Evolutionary conservation across 2,329 filamentous ascomycete genomes (phyloP), one percentile per base, ranked within the genome.

Genomic region (Aspergillus pseudoterreus): DNA sequence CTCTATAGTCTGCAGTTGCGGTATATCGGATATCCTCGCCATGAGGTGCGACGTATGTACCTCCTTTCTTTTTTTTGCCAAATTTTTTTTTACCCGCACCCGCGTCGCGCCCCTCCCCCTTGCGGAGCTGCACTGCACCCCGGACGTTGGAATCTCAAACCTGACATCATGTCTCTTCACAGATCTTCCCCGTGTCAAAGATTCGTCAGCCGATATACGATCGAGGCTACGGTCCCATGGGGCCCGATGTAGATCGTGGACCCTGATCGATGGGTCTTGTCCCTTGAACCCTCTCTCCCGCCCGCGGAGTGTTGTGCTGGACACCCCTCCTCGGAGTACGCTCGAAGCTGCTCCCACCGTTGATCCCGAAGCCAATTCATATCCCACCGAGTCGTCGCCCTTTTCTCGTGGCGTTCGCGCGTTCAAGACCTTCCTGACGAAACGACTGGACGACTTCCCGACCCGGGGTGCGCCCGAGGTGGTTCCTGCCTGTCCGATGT

Each of bases 371-470:
- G 51, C 53, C 22, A 39, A 56, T 12, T 45, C 57, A 5, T 56
- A 57, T 36, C 21, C 55, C 15, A 39, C 49, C 6, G 57, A 63
- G 6, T 52, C 62, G 11, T 65, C 64, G 19, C 55, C 56, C 32
- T 60, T 69, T 33, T 62, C 55, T 19, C 59, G 63, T 41, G 57
- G 64, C 6, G 63, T 66, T 6, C 65, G 57, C 47, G 65, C 66
- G 15, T 62, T 70, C 21, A 65, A 62, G 51, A 58, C 65, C 24
- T 62, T 66, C 33, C 60, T 70, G 45, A 58, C 60, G 10, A 61
- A 63, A 41, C 62, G 65, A 45, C 50, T 62, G 24, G 66, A 68
- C 41, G 62, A 64, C 17, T 61, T 57, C 24, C 55, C 60, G 19
- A 57, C 59, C 35, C 61, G 50, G 46, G 36, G 51, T 14, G 45